phyloP scores from a whole-genome alignment of 2,329 filamentous ascomycete genomes.

The Ascochyta clinopodiicola region DNA sequence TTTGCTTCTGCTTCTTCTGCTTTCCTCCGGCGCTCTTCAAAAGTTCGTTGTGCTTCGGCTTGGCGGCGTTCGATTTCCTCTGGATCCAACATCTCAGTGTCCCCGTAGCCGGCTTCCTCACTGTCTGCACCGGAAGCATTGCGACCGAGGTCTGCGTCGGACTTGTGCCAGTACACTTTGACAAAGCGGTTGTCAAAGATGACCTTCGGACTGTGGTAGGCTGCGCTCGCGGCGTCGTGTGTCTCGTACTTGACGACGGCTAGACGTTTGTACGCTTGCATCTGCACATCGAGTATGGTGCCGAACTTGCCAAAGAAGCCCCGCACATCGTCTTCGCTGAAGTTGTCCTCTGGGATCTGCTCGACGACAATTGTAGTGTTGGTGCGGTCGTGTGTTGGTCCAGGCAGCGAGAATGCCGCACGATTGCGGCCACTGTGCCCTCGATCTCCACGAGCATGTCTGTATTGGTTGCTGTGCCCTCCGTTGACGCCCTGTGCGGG shows the following conservation, averaged over 20 bases:
- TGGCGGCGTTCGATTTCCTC: slow-evolving; percentile 74
- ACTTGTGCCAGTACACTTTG: slow-evolving; percentile 79
- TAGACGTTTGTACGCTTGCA: slow-evolving; percentile 71
- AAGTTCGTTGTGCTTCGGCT: slow-evolving; percentile 71
- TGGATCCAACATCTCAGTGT: slow-evolving; percentile 66
- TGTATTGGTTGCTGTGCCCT: slow-evolving; percentile 9
- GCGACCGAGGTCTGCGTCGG: slow-evolving; percentile 28
- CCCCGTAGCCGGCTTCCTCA: slow-evolving; percentile 22
- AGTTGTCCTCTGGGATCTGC: slow-evolving; percentile 75
- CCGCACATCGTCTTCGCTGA: slow-evolving; percentile 69
- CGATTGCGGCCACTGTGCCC: slow-evolving; percentile 20
- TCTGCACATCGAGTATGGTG: slow-evolving; percentile 65
- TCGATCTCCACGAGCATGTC: not conserved
- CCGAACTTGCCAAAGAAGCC: slow-evolving; percentile 78
- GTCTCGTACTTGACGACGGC: slow-evolving; percentile 73
- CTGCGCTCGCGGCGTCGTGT: slow-evolving; percentile 70
- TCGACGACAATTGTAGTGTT: slow-evolving; percentile 77
- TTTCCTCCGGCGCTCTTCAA: slow-evolving; percentile 70
- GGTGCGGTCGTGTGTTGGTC: slow-evolving; percentile 66
- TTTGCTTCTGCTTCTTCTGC: slow-evolving; percentile 68
- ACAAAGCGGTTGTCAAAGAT: slow-evolving; percentile 88
- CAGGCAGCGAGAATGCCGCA: slow-evolving; percentile 69
- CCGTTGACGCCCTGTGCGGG: slow-evolving; percentile 40
- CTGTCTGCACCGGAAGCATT: slow-evolving; percentile 24
- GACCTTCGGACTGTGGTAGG: slow-evolving; percentile 77